Evolutionary conservation across 495 filamentous ascomycete genomes (phyloP).

Genomic region (Margaritispora aquatica): DNA sequence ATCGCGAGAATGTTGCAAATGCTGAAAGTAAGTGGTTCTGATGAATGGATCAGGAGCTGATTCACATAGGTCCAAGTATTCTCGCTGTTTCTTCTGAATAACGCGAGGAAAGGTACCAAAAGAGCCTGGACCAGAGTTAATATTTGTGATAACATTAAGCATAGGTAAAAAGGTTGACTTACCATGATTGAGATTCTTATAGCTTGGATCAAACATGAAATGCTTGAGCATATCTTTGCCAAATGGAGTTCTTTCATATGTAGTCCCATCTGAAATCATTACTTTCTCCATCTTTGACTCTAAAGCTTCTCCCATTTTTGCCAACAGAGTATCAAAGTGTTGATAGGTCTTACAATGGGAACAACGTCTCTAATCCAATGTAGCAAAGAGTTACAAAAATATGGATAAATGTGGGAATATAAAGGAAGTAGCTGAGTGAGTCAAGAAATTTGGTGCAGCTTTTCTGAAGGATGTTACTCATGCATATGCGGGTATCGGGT

Average conservation of each 20-base stretch:
- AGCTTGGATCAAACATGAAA: slow-evolving; percentile 65
- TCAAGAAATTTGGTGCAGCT: no score
- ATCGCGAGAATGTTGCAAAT: slow-evolving; percentile 56
- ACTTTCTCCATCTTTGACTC: slow-evolving; percentile 12
- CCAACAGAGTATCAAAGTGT: background rate
- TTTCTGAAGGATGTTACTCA: no score
- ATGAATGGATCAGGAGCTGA: slow-evolving; percentile 65
- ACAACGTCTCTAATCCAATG: no score
- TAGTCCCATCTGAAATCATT: background rate
- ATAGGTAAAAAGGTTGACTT: slow-evolving; percentile 24
- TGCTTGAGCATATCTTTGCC: slow-evolving; percentile 50
- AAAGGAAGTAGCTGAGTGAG: slow-evolving; percentile 1
- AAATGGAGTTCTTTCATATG: slow-evolving; percentile 16
- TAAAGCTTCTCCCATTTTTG: background rate
- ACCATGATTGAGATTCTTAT: slow-evolving; percentile 78
- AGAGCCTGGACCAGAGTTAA: no score
- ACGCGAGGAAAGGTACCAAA: slow-evolving; percentile 67
- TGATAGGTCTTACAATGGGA: background rate
- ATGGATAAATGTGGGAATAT: background rate
- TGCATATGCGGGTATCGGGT: background rate
- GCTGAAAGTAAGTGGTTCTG: slow-evolving; percentile 48
- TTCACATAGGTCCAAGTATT: slow-evolving; percentile 57
- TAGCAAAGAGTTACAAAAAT: background rate
- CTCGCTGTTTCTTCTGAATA: slow-evolving; percentile 50
- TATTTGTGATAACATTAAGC: no score